Conservation (phyloP, 768 basidiomycete genomes). For the Suillus discolor region DNA sequence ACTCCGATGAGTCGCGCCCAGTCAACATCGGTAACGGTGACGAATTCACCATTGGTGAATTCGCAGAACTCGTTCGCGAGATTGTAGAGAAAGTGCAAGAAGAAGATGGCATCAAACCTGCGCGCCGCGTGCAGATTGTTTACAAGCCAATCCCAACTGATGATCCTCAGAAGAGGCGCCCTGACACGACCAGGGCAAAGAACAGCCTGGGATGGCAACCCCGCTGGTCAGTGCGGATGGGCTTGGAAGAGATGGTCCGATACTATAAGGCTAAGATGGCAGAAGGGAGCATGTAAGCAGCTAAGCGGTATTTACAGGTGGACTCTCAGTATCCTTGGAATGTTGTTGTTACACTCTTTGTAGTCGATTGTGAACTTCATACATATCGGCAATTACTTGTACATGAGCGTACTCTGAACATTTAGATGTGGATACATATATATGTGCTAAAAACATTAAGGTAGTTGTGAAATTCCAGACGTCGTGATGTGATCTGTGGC, state of each 20-base stretch:
- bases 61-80: conserved; percentile 89
- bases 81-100: conserved; percentile 92
- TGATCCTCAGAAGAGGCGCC: conserved; percentile 92
- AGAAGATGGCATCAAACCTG: conserved; percentile 65
- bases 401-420: conserved; percentile 15
- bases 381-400: conserved; percentile 9
- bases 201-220: conserved; percentile 87
- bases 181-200: conserved; percentile 92
- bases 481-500: neutral
- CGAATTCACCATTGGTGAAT: conserved; percentile 95
- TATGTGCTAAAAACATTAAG: neutral
- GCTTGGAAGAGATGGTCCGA: conserved; percentile 91
- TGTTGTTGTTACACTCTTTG: neutral
- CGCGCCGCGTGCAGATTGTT: conserved; percentile 63
- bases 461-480: conserved; percentile 3
- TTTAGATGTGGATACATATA: conserved; percentile 17
- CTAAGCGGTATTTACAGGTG: too few relatives aligned
- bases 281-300: conserved; percentile 70
- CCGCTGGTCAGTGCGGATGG: conserved; percentile 90
- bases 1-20: conserved; percentile 88
- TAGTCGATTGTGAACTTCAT: conserved; percentile 5
- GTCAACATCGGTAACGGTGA: conserved; percentile 96
- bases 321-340: neutral
- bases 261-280: conserved; percentile 92
- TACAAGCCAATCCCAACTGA: conserved; percentile 86